Conservation (phyloP, 164 flowering plant species). For the Aristolochia fimbriata region DNA sequence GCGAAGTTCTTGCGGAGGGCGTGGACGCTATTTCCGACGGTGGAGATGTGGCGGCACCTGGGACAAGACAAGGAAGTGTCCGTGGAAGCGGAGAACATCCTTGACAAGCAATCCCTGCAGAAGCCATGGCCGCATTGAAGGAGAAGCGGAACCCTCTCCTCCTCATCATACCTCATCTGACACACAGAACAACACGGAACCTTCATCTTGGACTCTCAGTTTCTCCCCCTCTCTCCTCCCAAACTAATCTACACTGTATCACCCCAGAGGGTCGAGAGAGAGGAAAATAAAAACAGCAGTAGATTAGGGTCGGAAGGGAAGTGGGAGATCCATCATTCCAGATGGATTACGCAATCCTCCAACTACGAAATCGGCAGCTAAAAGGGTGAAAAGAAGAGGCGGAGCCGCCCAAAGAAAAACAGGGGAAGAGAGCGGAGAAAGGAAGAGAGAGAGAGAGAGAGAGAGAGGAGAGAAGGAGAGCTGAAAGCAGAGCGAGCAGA, state of each 20-base stretch:
- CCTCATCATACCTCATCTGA: constrained; percentile 82
- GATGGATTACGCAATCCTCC: background rate
- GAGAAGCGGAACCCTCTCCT: constrained; percentile 67
- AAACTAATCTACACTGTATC: background rate
- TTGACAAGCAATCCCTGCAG: constrained; percentile 77
- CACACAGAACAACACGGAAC: constrained; percentile 87
- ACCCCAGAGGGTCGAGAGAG: background rate
- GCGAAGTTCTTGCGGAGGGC: constrained; percentile 87
- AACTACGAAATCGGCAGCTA: background rate
- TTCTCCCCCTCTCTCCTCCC: background rate
- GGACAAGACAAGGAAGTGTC: constrained; percentile 78
- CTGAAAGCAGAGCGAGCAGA: background rate
- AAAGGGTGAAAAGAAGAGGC: too few species aligned
- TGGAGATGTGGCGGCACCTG: constrained; percentile 74
- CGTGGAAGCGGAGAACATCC: constrained; percentile 59
- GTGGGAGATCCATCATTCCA: background rate
- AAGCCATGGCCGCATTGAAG: constrained; percentile 99
- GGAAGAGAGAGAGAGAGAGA: background rate
- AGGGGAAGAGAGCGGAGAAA: background rate
- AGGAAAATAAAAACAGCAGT: background rate
- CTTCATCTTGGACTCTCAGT: constrained; percentile 36
- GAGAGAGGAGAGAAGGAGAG: background rate
- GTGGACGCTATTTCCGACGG: constrained; percentile 80
- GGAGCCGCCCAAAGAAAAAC: background rate
- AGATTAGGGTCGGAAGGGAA: background rate